These are phyloP conservation scores for Sisymbrium altissimum DNA, from an alignment of 345 rosid species.

Conservation along the genomic window DNA sequence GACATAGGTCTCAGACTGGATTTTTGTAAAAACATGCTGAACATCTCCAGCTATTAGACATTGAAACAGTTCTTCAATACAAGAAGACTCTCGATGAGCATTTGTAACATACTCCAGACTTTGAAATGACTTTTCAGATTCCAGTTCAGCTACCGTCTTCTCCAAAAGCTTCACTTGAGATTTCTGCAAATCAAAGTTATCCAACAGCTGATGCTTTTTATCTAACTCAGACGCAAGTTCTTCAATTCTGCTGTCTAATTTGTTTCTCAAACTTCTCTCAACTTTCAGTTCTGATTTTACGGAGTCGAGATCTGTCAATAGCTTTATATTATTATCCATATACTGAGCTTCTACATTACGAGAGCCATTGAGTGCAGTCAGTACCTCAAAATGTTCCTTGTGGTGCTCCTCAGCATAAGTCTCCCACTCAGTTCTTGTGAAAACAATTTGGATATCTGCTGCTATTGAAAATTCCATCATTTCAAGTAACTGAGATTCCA, in stretches of 20 bases:
- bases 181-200: slow-evolving; percentile 46
- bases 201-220: slow-evolving; percentile 47
- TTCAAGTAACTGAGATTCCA: slow-evolving; percentile 64
- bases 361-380: slow-evolving; percentile 43
- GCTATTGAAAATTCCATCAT: slow-evolving; percentile 56
- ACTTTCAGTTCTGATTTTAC: slow-evolving; percentile 42
- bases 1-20: slow-evolving; percentile 48
- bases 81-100: slow-evolving; percentile 23
- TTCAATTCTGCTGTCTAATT: slow-evolving; percentile 42
- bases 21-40: slow-evolving; percentile 41
- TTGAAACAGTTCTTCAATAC: slow-evolving; percentile 43
- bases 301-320: slow-evolving; percentile 45
- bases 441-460: slow-evolving; percentile 52
- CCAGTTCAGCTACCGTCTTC: slow-evolving; percentile 53
- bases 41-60: slow-evolving; percentile 55
- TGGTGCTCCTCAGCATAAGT: slow-evolving; percentile 47
- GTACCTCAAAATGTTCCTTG: slow-evolving; percentile 49
- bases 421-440: slow-evolving; percentile 55
- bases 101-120: slow-evolving; percentile 14
- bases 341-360: slow-evolving; percentile 46
- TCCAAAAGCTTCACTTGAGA: slow-evolving; percentile 52
- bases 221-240: slow-evolving; percentile 55
- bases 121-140: slow-evolving; percentile 48
- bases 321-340: slow-evolving; percentile 50
- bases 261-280: slow-evolving; percentile 27